Percentiles rank a stretch among this genome's conserved stretches.
Conservation (phyloP, 2,329 filamentous ascomycete genomes). For the Alternaria sp. region DNA sequence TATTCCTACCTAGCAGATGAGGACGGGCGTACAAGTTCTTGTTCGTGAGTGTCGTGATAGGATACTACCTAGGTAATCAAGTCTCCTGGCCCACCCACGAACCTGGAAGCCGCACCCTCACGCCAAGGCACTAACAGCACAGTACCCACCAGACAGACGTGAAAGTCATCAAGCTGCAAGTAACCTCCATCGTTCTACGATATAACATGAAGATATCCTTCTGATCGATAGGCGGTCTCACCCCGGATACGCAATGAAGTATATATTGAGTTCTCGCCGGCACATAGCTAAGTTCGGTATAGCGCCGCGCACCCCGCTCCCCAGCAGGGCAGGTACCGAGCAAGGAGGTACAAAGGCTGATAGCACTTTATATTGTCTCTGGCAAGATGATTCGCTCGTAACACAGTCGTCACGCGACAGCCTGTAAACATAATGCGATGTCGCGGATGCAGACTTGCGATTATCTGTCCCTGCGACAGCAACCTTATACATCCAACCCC, state of each 20-base stretch:
- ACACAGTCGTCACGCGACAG: not conserved
- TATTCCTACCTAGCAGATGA: too few relatives aligned
- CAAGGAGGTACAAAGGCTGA: not conserved
- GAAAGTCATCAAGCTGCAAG: not conserved
- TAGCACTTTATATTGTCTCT: not conserved
- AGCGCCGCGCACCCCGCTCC: slow-evolving; percentile 3
- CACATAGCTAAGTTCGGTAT: not conserved
- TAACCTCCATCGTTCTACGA: not conserved
- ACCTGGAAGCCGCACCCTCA: not conserved
- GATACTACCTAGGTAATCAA: too few relatives aligned
- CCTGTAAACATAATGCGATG: not conserved
- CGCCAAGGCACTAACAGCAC: not conserved
- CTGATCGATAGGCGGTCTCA: not conserved
- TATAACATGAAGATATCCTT: not conserved
- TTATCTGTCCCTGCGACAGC: not conserved
- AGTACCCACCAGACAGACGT: not conserved
- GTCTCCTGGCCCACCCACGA: not conserved
- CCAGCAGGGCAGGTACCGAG: slow-evolving; percentile 2
- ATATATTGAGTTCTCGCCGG: not conserved
- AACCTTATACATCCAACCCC: not conserved
- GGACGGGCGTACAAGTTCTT: too few relatives aligned
- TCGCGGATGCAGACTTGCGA: not conserved
- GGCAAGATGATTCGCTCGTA: slow-evolving; percentile 3
- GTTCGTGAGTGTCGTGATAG: too few relatives aligned
- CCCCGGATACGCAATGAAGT: not conserved